Conservation (phyloP, 768 basidiomycete genomes). For the Termitomyces titanicus region DNA sequence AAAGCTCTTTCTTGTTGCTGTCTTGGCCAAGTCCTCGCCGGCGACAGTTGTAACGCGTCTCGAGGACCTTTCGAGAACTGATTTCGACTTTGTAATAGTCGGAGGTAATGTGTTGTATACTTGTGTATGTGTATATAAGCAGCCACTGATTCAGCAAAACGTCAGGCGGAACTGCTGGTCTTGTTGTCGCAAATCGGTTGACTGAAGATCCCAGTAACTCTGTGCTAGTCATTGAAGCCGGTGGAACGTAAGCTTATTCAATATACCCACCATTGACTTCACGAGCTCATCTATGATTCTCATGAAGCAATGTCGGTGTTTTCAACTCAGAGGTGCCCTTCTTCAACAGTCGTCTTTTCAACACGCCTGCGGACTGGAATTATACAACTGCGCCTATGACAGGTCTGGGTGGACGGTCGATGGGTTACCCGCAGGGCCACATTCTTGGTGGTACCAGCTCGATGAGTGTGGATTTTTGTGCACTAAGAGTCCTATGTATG, state of each 20-base stretch:
- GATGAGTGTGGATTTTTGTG: constrained; percentile 7
- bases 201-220: constrained; percentile 14
- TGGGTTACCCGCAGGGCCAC: constrained; percentile 16
- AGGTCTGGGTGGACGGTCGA: constrained; percentile 10
- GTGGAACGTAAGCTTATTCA: constrained; percentile 14
- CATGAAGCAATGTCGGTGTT: constrained; percentile 6
- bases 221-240: constrained; percentile 19
- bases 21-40: neutral
- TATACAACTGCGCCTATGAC: constrained; percentile 14
- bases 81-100: constrained; percentile 23
- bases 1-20: neutral
- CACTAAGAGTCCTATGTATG: neutral
- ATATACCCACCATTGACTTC: neutral
- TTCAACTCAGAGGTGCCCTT: constrained; percentile 17
- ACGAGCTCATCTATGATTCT: neutral
- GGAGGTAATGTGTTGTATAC: constrained; percentile 15
- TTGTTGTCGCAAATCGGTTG: constrained; percentile 18
- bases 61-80: constrained; percentile 7
- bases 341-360: constrained; percentile 14
- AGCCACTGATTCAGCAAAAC: neutral
- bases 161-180: constrained; percentile 19
- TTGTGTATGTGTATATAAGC: neutral
- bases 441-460: constrained; percentile 18
- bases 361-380: constrained; percentile 18
- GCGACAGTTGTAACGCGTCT: constrained; percentile 5